Evolutionary conservation across 371 early-diverging fungal genomes (phyloP), one percentile per base, ranked within the genome.

Genomic region (Mucor piriformis): DNA sequence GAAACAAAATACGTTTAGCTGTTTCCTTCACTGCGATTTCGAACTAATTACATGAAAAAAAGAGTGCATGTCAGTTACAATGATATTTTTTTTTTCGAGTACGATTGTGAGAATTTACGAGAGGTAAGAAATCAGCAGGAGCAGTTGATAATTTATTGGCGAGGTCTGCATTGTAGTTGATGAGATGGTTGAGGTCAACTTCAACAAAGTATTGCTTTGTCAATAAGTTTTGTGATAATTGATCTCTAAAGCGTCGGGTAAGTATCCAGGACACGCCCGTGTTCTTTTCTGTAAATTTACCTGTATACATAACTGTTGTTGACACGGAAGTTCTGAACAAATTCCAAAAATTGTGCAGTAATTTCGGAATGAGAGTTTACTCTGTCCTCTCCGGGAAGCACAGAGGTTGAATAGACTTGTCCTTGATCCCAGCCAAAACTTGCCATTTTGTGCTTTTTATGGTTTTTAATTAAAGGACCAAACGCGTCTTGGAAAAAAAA

Each of bases 161-260:
- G 56, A 97, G 83, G 24, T 84, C 86, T 59, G 89, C 91, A 71
- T 95, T 89, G 61, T 73, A 94, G 57, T 80, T 85, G 47, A 88
- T 85, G 58, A 97, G 76, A 67, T 96, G 92, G 34, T 84, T 86
- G 68, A 95, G 71, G 57, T 94, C 91, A 23, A 97, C 92, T 66
- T 95, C 90, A 44, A 97, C 73, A 62, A 83, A 84, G 69, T 87
- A 83, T 56, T 89, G 83, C 67, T 88, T 84, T 40, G 89, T 73
- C 55, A 90, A 79, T 20, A 91, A 61, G 76, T 95, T 94, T 52
- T 90, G 87, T 20, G 88, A 85, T 57, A 97, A 83, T 80, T 94
- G 95, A 76, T 97, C 96, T 77, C 97, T 29, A 29, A 29, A 29
- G 29, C 8, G 29, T 4, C 29, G 8, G 29, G 29, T 29, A 29